Base-by-base conservation (phyloP, 2,329 filamentous ascomycete genomes). In the Curvularia hawaiiensis region DNA sequence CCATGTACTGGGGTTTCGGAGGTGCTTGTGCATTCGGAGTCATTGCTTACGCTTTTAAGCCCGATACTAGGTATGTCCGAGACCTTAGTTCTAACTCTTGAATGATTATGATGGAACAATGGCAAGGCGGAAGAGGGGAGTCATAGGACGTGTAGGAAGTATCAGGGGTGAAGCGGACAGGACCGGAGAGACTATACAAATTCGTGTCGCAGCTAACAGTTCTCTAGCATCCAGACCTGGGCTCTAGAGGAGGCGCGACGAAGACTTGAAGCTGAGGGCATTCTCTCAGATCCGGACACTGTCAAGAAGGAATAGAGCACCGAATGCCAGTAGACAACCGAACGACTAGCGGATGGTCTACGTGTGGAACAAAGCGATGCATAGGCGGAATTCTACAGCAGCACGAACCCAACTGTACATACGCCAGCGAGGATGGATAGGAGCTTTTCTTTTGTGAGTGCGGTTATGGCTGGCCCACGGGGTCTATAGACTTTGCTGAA, bases 221-320 rank as follows among this genome's bases (percentile, higher is more conserved):
- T 50, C 18, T 56, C 60, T 71, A 99, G 95, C 78, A 97, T 99
- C 87, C 95, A 98, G 83, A 98, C 94, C 54, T 99, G 95, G 95
- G 95, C 95, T 62, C 87, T 99, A 43, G 95, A 99, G 81, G 95
- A 99, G 82, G 95, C 95, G 52, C 87, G 95, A 75, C 87, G 95
- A 82, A 86, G 95, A 82, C 88, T 99, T 85, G 95, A 99, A 82
- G 90, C 88, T 59, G 95, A 99, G 83, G 95, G 95, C 59, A 93
- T 98, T 75, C 81, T 98, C 74, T 87, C 91, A 73, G 94, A 97
- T 72, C 89, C 90, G 40, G 80, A 84, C 52, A 79, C 85, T 68
- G 50, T 52, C 45, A 83, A 87, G 77, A 73, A 73, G 69, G 65
- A 73, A 39, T 70, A 72, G 41, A 20, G 26, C 22, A 35, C 28